Evolutionary conservation across 495 filamentous ascomycete species (phyloP).

Genomic region (Articulospora tetracladia): DNA sequence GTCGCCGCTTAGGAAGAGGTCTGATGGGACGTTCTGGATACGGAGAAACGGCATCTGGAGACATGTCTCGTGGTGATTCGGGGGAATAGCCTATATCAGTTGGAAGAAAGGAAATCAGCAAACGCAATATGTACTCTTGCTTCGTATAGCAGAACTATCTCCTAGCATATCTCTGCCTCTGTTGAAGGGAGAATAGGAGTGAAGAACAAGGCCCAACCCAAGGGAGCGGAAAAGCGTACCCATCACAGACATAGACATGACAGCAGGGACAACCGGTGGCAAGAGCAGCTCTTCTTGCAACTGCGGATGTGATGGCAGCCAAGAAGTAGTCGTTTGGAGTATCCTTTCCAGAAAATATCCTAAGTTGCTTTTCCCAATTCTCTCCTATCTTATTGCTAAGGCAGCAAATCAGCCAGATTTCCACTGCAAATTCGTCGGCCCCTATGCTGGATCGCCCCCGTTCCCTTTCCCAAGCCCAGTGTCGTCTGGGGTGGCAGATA

Average conservation of each 20-base stretch:
- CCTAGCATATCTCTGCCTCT: too few relatives aligned
- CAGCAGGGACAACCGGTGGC: conserved; percentile 2
- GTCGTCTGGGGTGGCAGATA: neutral
- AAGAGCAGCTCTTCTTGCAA: neutral
- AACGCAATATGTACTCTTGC: neutral
- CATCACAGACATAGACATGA: conserved; percentile 21
- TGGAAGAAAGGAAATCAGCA: conserved; percentile 14
- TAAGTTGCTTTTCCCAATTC: conserved; percentile 18
- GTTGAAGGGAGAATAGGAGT: neutral
- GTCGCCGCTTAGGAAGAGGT: conserved; percentile 81
- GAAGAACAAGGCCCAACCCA: conserved; percentile 10
- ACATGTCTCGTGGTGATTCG: conserved; percentile 39
- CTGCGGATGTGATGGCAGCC: neutral
- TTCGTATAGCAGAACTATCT: neutral
- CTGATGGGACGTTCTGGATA: conserved; percentile 90
- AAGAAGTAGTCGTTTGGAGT: neutral
- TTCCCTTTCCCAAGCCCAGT: neutral
- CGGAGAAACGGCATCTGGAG: conserved; percentile 69
- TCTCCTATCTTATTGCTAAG: conserved; percentile 22
- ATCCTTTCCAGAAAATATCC: neutral
- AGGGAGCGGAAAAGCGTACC: conserved; percentile 13
- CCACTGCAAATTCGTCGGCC: neutral
- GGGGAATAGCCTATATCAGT: conserved; percentile 21
- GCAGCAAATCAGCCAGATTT: conserved; percentile 19
- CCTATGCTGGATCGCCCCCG: neutral